A percentile compares a stretch with the other conserved stretches of the same genome.
phyloP scores from a whole-genome alignment of 2,329 filamentous ascomycete species.

The Sporothrix globosa region DNA sequence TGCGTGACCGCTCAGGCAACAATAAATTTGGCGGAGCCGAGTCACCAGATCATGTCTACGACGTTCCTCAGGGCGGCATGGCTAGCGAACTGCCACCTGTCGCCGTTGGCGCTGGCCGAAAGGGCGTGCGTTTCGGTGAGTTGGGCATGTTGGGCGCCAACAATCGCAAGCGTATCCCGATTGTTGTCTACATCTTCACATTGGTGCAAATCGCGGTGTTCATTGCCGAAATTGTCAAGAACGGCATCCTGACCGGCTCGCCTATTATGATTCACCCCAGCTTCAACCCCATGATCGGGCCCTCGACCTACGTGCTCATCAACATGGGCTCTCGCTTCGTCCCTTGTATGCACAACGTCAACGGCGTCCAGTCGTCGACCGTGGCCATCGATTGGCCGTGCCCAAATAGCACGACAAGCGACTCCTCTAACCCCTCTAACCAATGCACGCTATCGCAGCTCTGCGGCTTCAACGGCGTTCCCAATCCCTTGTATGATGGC shows the following conservation, averaged over 20 bases:
- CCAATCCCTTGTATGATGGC: conserved; percentile 65
- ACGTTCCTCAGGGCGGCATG: conserved; percentile 48
- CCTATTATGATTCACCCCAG: conserved; percentile 77
- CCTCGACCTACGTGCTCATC: conserved; percentile 85
- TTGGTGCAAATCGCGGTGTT: conserved; percentile 80
- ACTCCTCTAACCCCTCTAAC: conserved; percentile 51
- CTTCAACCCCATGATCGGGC: conserved; percentile 98
- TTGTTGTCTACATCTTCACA: conserved; percentile 81
- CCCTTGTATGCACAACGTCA: conserved; percentile 89
- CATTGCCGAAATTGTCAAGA: conserved; percentile 82
- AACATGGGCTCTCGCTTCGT: conserved; percentile 95
- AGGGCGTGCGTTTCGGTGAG: conserved; percentile 59
- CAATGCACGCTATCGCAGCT: conserved; percentile 76
- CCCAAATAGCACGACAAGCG: conserved; percentile 71
- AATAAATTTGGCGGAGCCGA: conserved; percentile 50
- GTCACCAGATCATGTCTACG: conserved; percentile 64
- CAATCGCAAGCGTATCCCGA: conserved; percentile 64
- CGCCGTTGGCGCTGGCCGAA: conserved; percentile 38
- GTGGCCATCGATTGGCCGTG: conserved; percentile 69
- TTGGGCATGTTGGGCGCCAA: conserved; percentile 62
- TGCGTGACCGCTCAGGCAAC: conserved; percentile 54
- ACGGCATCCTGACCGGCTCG: conserved; percentile 68
- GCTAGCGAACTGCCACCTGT: conserved; percentile 35
- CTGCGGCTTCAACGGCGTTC: conserved; percentile 81
- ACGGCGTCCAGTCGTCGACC: conserved; percentile 61